Evolutionary conservation across 179 eudicot species (phyloP), one percentile per base, ranked within the genome.

Genomic region (Amaranthus tricolor): DNA sequence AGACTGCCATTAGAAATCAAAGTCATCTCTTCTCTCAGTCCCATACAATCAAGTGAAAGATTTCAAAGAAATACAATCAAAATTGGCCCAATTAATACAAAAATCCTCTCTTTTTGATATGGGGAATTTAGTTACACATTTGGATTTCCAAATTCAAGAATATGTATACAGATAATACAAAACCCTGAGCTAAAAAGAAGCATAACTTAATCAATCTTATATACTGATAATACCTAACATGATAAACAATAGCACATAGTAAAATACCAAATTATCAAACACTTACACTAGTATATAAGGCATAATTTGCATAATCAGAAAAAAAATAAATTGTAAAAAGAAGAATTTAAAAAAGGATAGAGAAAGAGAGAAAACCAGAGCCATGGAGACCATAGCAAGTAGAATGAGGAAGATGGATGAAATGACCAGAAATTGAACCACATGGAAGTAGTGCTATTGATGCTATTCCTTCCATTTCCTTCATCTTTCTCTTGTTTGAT

Each of bases 391-490:
- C 99, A 75, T 83, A 95, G 83, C 97, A 95, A 66, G 88, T 82
- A 70, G 96, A 88, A 50, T 88, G 77, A 24, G 99, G 95, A 78
- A 95, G 91, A 56, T 83, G 95, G 75, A 95, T 88, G 84, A 95
- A 92, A 82, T 95, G 97, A 13, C 98, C 99, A 17, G 99, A 95
- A 75, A 95, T 83, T 21, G 95, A 92, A 63, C 99, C 99, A 76
- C 75, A 75, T 47, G 96, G 90, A 55, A 95, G 71, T 63, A 95
- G 67, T 63, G 93, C 99, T 79, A 95, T 88, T 65, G 99, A 95
- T 16, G 96, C 97, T 70, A 95, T 83, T 43, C 99, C 99, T 85
- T 88, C 89, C 96, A 88, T 87, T 62, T 82, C 86, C 66, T 80
- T 71, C 71, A 20, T 31, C 6, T 56, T 40, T 7, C 11, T 77